A percentile compares a stretch with the other conserved stretches of the same genome.
phyloP scores from a whole-genome alignment of 345 rosid genomes.

The Moringa oleifera region DNA sequence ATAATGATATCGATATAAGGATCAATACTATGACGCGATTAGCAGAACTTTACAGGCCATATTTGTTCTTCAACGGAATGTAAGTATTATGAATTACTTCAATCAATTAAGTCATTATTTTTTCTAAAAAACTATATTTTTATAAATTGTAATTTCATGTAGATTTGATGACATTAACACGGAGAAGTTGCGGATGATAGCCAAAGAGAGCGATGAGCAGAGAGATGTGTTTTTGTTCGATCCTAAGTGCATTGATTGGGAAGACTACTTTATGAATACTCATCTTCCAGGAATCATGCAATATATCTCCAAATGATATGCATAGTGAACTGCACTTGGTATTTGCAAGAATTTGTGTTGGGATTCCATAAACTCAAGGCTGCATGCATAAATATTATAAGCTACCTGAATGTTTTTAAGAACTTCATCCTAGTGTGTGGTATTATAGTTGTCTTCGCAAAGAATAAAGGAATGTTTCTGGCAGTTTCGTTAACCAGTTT shows the following conservation, averaged over 20 bases:
- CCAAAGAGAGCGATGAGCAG: slow-evolving; percentile 29
- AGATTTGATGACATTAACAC: slow-evolving; percentile 68
- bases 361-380: too few relatives aligned
- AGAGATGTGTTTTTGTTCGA: slow-evolving; percentile 40
- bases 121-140: too few relatives aligned
- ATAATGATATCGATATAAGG: slow-evolving; percentile 40
- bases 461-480: too few relatives aligned
- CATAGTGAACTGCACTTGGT: too few relatives aligned
- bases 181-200: slow-evolving; percentile 33
- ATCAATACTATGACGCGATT: slow-evolving; percentile 54
- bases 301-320: slow-evolving; percentile 40
- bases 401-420: too few relatives aligned
- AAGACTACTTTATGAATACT: slow-evolving; percentile 40
- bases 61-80: slow-evolving; percentile 71
- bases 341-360: too few relatives aligned
- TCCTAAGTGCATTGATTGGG: slow-evolving; percentile 59
- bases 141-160: not conserved
- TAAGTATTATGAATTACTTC: too few relatives aligned
- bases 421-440: too few relatives aligned
- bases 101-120: too few relatives aligned
- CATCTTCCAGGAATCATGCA: slow-evolving; percentile 65
- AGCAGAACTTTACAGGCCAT: slow-evolving; percentile 73
- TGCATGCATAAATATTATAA: too few relatives aligned
- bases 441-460: too few relatives aligned
- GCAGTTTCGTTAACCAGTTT: too few relatives aligned